These are phyloP conservation scores for Theobroma cacao DNA, from an alignment of 345 rosid genomes.

Conservation along the genomic window DNA sequence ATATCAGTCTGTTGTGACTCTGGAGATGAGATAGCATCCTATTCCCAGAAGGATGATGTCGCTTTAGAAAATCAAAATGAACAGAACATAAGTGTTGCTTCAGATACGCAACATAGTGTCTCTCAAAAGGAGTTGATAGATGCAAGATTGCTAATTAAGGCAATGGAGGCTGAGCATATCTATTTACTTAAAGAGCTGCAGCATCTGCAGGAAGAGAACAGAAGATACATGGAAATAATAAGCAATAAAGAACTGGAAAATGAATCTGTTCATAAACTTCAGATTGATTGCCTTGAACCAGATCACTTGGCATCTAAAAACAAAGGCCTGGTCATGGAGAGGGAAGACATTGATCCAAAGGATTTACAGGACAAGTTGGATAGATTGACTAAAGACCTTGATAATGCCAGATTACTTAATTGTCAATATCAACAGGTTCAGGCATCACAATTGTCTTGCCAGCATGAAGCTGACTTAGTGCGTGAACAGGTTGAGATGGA, in stretches of 20 bases:
- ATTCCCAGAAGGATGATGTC: slow-evolving; percentile 32
- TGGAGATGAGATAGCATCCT: slow-evolving; percentile 37
- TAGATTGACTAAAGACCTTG: slow-evolving; percentile 54
- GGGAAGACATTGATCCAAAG: slow-evolving; percentile 29
- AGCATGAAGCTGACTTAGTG: slow-evolving; percentile 58
- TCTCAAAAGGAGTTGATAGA: slow-evolving; percentile 37
- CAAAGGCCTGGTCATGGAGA: slow-evolving; percentile 18
- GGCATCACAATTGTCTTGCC: slow-evolving; percentile 51
- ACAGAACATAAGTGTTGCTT: slow-evolving; percentile 24
- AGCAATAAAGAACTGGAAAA: slow-evolving; percentile 35
- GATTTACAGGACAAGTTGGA: slow-evolving; percentile 49
- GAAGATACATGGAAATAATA: slow-evolving; percentile 33
- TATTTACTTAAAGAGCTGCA: slow-evolving; percentile 40
- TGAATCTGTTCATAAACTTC: slow-evolving; percentile 25
- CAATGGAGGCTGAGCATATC: slow-evolving; percentile 39
- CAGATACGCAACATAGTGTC: slow-evolving; percentile 25
- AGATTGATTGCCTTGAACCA: slow-evolving; percentile 22
- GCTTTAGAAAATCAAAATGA: slow-evolving; percentile 28
- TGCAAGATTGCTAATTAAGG: slow-evolving; percentile 35
- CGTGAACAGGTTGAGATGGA: slow-evolving; percentile 83
- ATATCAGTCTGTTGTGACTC: slow-evolving; percentile 40
- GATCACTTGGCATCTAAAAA: slow-evolving; percentile 24
- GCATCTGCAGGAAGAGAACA: slow-evolving; percentile 46
- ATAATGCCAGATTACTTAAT: slow-evolving; percentile 52
- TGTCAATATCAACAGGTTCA: slow-evolving; percentile 54